Evolutionary conservation across 2,329 filamentous ascomycete species (phyloP), one percentile per base, ranked within the genome.

Genomic region (Diatrype stigma): DNA sequence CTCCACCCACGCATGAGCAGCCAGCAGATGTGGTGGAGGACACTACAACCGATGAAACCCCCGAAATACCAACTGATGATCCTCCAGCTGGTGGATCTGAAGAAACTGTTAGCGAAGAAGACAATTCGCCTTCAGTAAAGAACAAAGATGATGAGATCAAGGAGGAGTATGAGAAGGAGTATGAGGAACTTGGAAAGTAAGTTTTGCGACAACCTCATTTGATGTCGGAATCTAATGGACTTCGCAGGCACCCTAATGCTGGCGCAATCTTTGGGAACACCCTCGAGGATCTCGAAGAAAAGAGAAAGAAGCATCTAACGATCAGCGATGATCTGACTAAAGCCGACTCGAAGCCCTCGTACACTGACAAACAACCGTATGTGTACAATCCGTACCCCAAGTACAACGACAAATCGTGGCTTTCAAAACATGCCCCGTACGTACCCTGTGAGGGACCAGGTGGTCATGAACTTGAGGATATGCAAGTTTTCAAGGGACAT

Each of bases 321-420:
- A 66, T 65, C 49, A 63, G 64, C 49, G 64, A 60, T 34, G 63
- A 62, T 28, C 58, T 71, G 35, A 67, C 56, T 16, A 56, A 57
- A 4, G 56, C 70, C 47, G 62, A 67, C n/a, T 60, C 64, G 8
- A 61, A 63, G 45, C 56, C 66, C 26, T 67, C 67, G 34, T 80
- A 76, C 59, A 75, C 63, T 48, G 63, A 68, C 12, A 70, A 77
- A 42, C 68, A 73, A 46, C 78, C 82, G 1, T 73, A 80, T 49
- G 73, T 78, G 19, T 90, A 89, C 67, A 77, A 85, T 51, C 88
- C 88, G 0, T 91, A 90, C 56, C 87, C 87, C 1, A 72, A 80
- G 16, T 89, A 90, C 70, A 86, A 88, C 61, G 79, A 76, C 47
- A 70, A 73, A 3, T 67, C 73, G 14, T 91, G 85, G 85, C 47